Evolutionary conservation across 768 basidiomycete species (phyloP).

Genomic region (Artomyces pyxidatus): DNA sequence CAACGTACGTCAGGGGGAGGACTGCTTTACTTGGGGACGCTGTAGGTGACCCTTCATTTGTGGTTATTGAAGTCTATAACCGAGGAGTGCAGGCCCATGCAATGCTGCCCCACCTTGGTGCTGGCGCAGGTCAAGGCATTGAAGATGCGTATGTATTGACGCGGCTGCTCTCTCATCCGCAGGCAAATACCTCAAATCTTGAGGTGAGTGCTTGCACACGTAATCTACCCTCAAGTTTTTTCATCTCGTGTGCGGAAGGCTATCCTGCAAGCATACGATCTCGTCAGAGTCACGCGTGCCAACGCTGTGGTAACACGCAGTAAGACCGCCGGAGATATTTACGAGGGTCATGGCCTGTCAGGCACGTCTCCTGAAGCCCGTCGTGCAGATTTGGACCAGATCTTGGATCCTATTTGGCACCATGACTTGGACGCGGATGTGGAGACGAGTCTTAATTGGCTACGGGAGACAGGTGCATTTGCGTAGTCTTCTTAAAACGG

Average conservation of each 20-base stretch:
- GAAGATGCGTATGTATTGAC: slow-evolving; percentile 46
- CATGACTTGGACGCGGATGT: slow-evolving; percentile 25
- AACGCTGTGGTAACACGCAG: slow-evolving; percentile 41
- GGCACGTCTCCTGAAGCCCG: slow-evolving; percentile 24
- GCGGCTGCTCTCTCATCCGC: slow-evolving; percentile 35
- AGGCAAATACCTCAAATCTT: slow-evolving; percentile 31
- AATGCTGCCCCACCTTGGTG: slow-evolving; percentile 51
- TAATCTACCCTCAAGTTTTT: background rate
- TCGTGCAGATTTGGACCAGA: slow-evolving; percentile 26
- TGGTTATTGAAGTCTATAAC: background rate
- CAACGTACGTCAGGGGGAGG: slow-evolving; percentile 34
- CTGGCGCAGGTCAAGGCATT: slow-evolving; percentile 52
- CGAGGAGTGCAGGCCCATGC: slow-evolving; percentile 37
- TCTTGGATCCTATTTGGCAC: slow-evolving; percentile 43
- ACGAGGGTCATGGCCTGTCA: slow-evolving; percentile 31
- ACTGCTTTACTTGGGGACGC: slow-evolving; percentile 49
- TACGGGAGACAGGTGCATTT: too few relatives aligned
- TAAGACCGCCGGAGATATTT: slow-evolving; percentile 33
- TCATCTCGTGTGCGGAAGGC: slow-evolving; percentile 25
- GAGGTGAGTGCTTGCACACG: slow-evolving; percentile 24
- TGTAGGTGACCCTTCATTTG: slow-evolving; percentile 4
- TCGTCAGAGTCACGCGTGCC: slow-evolving; percentile 37
- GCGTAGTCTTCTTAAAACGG: too few relatives aligned
- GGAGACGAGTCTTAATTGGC: background rate
- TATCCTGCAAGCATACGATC: slow-evolving; percentile 40